Evolutionary conservation across 208 protist genomes (phyloP).

Genomic region (Borovskyia barvae): DNA sequence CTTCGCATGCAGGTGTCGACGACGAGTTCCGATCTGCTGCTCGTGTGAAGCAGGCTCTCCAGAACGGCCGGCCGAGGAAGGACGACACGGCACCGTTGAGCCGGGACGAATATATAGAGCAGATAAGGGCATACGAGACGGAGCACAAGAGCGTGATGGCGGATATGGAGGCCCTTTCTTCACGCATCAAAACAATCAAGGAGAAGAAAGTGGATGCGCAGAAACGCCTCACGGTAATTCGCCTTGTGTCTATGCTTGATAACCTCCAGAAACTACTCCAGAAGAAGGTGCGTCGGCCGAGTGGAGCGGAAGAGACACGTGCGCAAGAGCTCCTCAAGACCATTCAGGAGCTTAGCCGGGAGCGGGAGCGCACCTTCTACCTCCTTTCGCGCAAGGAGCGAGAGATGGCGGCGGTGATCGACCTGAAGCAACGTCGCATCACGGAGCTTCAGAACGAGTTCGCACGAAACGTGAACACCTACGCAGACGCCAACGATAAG

Average conservation of each 20-base stretch:
- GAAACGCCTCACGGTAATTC: slow-evolving; percentile 60
- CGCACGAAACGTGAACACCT: slow-evolving; percentile 35
- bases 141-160: slow-evolving; percentile 39
- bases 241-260: slow-evolving; percentile 77
- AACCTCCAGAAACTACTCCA: slow-evolving; percentile 61
- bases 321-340: slow-evolving; percentile 69
- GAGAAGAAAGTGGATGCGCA: slow-evolving; percentile 41
- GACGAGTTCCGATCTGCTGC: slow-evolving; percentile 17
- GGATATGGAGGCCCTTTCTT: slow-evolving; percentile 38
- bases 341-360: slow-evolving; percentile 73
- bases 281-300: slow-evolving; percentile 51
- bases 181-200: slow-evolving; percentile 40
- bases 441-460: slow-evolving; percentile 61
- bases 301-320: slow-evolving; percentile 42
- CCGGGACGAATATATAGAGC: slow-evolving; percentile 58
- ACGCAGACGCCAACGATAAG: slow-evolving; percentile 49
- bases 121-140: slow-evolving; percentile 52
- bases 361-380: slow-evolving; percentile 60
- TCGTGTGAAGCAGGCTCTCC: slow-evolving; percentile 38
- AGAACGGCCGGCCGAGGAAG: slow-evolving; percentile 36
- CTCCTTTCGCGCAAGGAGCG: slow-evolving; percentile 64
- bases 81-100: slow-evolving; percentile 1
- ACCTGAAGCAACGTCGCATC: slow-evolving; percentile 70
- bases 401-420: slow-evolving; percentile 59
- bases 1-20: not conserved